These are phyloP conservation scores for Podospora bellae-mahoneyi DNA, from an alignment of 495 filamentous ascomycete species.

Conservation along the genomic window DNA sequence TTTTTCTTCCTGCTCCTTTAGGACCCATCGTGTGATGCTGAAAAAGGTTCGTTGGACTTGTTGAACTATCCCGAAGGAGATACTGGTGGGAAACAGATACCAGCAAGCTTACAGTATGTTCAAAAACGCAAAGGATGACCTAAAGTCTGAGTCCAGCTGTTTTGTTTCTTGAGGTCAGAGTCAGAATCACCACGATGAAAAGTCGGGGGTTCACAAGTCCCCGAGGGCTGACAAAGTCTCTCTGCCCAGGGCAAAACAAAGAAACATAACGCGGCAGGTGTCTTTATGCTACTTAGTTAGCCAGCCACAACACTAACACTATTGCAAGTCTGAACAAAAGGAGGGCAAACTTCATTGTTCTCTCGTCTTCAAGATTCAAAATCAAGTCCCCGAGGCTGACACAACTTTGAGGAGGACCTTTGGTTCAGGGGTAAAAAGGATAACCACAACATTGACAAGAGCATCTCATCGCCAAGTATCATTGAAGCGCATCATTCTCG, in stretches of 20 bases:
- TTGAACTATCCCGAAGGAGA: too few relatives aligned
- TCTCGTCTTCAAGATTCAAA: neutral
- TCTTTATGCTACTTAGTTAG: neutral
- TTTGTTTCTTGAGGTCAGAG: neutral
- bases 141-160: too few relatives aligned
- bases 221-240: neutral
- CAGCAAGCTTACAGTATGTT: too few relatives aligned
- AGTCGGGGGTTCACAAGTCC: neutral
- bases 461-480: neutral
- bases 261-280: neutral
- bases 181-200: neutral
- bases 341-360: neutral
- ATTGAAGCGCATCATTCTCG: too few relatives aligned
- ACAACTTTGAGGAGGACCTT: neutral
- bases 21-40: too few relatives aligned
- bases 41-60: too few relatives aligned
- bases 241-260: neutral
- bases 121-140: too few relatives aligned
- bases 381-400: neutral
- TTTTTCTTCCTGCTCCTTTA: too few relatives aligned
- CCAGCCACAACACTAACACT: neutral
- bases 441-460: neutral
- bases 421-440: neutral
- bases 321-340: neutral
- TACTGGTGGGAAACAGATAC: too few relatives aligned